These are phyloP conservation scores for Neurospora sp. DNA, from an alignment of 2,329 filamentous ascomycete genomes.

Conservation along the genomic window DNA sequence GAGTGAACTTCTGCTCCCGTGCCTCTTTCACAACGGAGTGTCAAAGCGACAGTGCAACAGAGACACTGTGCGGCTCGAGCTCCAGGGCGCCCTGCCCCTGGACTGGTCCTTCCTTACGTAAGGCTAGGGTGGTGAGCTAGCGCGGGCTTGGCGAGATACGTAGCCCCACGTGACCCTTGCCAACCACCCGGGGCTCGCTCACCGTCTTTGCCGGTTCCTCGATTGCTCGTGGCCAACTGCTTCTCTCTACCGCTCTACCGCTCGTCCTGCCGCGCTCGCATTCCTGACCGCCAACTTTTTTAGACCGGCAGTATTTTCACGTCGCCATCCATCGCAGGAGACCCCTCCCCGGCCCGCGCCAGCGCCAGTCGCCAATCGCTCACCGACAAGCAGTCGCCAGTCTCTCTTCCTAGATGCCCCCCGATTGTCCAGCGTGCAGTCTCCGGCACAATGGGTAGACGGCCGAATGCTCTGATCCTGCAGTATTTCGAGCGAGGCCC, in stretches of 20 bases:
- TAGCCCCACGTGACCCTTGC: neutral
- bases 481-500: slow-evolving; percentile 81
- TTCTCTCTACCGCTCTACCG: neutral
- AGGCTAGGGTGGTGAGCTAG: neutral
- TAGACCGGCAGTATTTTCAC: slow-evolving; percentile 18
- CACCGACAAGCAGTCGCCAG: slow-evolving; percentile 5
- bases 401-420: slow-evolving; percentile 9
- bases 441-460: slow-evolving; percentile 48
- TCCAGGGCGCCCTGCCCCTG: neutral
- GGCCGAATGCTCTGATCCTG: slow-evolving; percentile 74
- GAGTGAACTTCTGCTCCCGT: neutral
- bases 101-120: neutral
- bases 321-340: slow-evolving; percentile 1
- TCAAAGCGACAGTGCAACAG: neutral
- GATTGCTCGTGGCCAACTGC: neutral
- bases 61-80: neutral
- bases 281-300: slow-evolving; percentile 17
- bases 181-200: neutral
- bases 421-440: slow-evolving; percentile 3
- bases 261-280: neutral
- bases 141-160: neutral
- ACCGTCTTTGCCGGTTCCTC: neutral
- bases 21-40: neutral
- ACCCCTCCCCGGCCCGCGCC: slow-evolving; percentile 13
- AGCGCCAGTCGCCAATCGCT: slow-evolving; percentile 6